Evolutionary conservation across 78 protist genomes (phyloP), one percentile per base, ranked within the genome.

Genomic region (Dictyostelium firmibasis): DNA sequence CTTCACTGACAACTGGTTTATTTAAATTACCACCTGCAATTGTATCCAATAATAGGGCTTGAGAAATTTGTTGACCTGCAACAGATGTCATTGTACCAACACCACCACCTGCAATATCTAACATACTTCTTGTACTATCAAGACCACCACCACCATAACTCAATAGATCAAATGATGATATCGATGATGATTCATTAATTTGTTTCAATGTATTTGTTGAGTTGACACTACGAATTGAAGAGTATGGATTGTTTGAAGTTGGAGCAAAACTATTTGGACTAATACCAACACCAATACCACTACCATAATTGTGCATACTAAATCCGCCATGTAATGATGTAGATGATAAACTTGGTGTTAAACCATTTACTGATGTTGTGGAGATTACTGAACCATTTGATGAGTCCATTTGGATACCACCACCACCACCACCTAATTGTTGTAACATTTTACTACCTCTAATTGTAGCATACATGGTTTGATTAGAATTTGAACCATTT

Each of bases 51-150:
- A 72, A 6, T 27, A 85, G 14, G 7, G 85, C n/a, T 83, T 92
- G 91, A 5, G 77, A 53, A 41, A 79, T 18, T 44, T 62, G 81
- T 33, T 47, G 67, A 16, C 82, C 38, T 14, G 41, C 72, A 10
- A 75, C 38, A 4, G 78, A 31, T 38, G 47, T 84, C 83, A 81
- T 78, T 41, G 94, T 89, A 81, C 94, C 94, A 44, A 89, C 77
- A 47, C 94, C 94, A 81, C 94, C 83, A 57, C 94, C 94, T 64
- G 83, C 74, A 13, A 89, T 62, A 43, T 79, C 93, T 67, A 86
- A 57, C 44, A 47, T 81, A 20, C 67, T 57, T 77, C 83, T 76
- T 33, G 31, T 76, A 27, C 44, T 31, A 33, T 16, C 29, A 27
- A 27, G 33, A 13, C 33, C 33, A 36, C 79, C 16, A 38, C 53